phyloP scores from a whole-genome alignment of 169 alveolate species.

The Plasmodium gallinaceum region DNA sequence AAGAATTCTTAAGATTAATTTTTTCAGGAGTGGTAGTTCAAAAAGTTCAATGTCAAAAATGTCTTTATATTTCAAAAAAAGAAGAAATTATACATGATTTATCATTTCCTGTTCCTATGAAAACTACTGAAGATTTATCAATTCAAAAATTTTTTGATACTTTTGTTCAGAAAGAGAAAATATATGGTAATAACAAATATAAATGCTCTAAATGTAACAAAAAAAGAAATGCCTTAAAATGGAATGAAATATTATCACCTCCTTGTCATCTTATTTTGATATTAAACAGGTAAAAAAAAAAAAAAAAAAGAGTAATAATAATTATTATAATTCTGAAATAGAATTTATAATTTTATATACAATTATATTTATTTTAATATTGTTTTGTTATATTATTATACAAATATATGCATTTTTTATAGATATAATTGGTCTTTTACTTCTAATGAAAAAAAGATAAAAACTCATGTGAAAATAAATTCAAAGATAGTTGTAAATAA shows the following conservation, averaged over 20 bases:
- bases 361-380: not conserved
- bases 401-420: not conserved
- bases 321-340: not conserved
- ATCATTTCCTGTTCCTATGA: slow-evolving; percentile 79
- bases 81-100: slow-evolving; percentile 84
- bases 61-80: slow-evolving; percentile 79
- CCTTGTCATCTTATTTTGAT: slow-evolving; percentile 88
- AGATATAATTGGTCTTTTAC: slow-evolving; percentile 74
- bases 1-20: slow-evolving; percentile 80
- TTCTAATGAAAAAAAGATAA: slow-evolving; percentile 72
- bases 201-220: slow-evolving; percentile 83
- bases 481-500: slow-evolving; percentile 77
- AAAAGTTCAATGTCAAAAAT: slow-evolving; percentile 83
- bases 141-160: slow-evolving; percentile 85
- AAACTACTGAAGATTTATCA: slow-evolving; percentile 39
- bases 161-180: slow-evolving; percentile 81
- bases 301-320: not conserved
- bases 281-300: slow-evolving; percentile 79
- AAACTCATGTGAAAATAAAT: slow-evolving; percentile 81
- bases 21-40: slow-evolving; percentile 87
- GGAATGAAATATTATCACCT: slow-evolving; percentile 88
- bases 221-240: slow-evolving; percentile 84
- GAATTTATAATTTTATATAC: not conserved
- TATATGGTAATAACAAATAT: slow-evolving; percentile 85
- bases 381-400: not conserved